Evolutionary conservation across 768 basidiomycete species (phyloP).

Genomic region (Daedalea quercina): DNA sequence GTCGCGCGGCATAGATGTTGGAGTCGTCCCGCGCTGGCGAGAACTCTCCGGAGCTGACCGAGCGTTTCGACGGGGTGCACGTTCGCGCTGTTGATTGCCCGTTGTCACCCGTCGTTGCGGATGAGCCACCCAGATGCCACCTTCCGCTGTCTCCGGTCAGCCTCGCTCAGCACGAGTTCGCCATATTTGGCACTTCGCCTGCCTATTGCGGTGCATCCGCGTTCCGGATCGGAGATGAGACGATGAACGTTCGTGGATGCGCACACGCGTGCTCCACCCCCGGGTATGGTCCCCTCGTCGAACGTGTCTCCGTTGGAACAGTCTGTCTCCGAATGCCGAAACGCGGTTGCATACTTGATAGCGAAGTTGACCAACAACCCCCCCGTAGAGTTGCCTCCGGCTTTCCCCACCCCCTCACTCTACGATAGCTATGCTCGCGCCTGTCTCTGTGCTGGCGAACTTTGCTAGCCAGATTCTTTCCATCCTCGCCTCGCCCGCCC

Average conservation of each 20-base stretch:
- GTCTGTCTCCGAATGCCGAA: background rate
- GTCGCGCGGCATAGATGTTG: background rate
- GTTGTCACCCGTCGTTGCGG: background rate
- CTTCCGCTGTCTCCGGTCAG: background rate
- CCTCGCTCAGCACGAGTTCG: background rate
- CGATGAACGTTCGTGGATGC: conserved; percentile 14
- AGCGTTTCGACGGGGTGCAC: conserved; percentile 2
- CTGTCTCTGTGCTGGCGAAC: conserved; percentile 10
- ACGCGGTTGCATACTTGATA: background rate
- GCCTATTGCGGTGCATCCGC: conserved; percentile 7
- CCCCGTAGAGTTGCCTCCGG: background rate
- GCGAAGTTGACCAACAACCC: background rate
- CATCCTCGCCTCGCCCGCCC: conserved; percentile 23
- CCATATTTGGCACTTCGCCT: conserved; percentile 5
- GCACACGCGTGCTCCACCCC: background rate
- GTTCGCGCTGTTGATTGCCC: conserved; percentile 6
- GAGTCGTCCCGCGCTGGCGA: background rate
- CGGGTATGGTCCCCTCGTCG: conserved; percentile 4
- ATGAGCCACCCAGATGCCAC: no score
- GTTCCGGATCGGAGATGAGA: background rate
- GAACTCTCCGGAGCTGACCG: background rate
- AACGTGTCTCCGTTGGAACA: conserved; percentile 5
- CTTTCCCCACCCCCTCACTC: background rate
- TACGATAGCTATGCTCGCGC: conserved; percentile 8
- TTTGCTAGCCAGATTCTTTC: conserved; percentile 11